A percentile compares a stretch with the other conserved stretches of the same genome.
These are phyloP conservation scores for Diplodia seriata DNA, from an alignment of 2,329 filamentous ascomycete species.

Conservation along the genomic window DNA sequence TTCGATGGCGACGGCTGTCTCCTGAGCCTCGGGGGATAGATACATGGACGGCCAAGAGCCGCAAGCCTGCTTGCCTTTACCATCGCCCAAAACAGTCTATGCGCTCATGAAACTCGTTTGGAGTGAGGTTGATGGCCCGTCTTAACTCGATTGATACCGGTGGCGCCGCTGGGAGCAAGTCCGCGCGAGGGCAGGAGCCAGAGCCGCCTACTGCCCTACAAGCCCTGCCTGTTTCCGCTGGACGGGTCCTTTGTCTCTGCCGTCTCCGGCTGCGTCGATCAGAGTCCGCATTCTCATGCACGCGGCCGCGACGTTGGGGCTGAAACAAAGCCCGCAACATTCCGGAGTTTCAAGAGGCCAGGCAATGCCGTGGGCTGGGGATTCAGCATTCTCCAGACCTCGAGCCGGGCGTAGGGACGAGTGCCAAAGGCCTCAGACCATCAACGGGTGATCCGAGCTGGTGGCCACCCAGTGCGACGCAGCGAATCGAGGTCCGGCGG, in stretches of 20 bases:
- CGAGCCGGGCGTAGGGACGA: not conserved
- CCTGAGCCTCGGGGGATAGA: slow-evolving; percentile 5
- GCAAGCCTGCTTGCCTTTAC: not conserved
- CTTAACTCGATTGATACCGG: slow-evolving; percentile 6
- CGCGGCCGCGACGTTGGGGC: slow-evolving; percentile 8
- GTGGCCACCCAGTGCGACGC: slow-evolving; percentile 8
- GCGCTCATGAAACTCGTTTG: slow-evolving; percentile 19
- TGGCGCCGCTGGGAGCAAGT: slow-evolving; percentile 3
- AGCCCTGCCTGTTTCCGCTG: slow-evolving; percentile 5
- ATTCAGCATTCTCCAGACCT: not conserved
- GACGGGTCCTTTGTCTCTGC: no score
- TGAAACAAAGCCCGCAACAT: slow-evolving; percentile 24
- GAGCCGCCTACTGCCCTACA: slow-evolving; percentile 18
- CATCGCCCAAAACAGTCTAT: slow-evolving; percentile 16
- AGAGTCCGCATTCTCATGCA: slow-evolving; percentile 2
- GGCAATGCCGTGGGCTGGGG: slow-evolving; percentile 3
- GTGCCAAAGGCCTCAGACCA: not conserved
- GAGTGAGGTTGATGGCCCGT: slow-evolving; percentile 26
- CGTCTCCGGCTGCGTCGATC: not conserved
- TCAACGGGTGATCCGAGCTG: slow-evolving; percentile 27
- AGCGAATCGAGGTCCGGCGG: slow-evolving; percentile 19
- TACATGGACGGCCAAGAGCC: not conserved
- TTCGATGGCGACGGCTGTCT: slow-evolving; percentile 12
- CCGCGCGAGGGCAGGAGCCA: slow-evolving; percentile 10
- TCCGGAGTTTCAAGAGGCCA: slow-evolving; percentile 21